Conservation (phyloP, 108 stramenopile species). For the Aurantiochytrium sp. region DNA sequence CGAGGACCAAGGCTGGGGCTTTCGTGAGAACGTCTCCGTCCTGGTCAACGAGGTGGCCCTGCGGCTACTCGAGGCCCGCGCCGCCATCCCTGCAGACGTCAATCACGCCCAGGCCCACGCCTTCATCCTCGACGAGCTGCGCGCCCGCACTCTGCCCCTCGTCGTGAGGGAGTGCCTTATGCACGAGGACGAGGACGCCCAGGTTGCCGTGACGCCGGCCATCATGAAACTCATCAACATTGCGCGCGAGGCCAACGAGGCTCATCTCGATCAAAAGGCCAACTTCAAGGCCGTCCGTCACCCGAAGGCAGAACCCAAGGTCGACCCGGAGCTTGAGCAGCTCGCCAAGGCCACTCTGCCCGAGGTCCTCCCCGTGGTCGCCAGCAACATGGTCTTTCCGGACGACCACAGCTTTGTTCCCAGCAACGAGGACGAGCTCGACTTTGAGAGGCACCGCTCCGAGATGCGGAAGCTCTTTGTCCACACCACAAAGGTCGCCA, state of each 20-base stretch:
- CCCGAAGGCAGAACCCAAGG: neutral
- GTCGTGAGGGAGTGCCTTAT: neutral
- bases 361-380: neutral
- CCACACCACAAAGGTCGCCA: neutral
- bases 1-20: conserved; percentile 10
- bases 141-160: neutral
- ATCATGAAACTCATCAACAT: neutral
- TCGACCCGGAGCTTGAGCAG: neutral
- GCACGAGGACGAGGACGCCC: neutral
- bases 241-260: neutral
- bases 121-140: neutral
- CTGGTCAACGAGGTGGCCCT: neutral
- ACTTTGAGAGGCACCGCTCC: neutral
- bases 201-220: neutral
- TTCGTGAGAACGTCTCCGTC: neutral
- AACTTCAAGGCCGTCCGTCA: neutral
- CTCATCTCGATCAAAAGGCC: neutral
- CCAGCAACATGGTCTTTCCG: conserved; percentile 12
- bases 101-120: neutral
- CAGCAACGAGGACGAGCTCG: neutral
- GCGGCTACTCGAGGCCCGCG: neutral
- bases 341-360: neutral
- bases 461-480: conserved; percentile 1
- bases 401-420: neutral
- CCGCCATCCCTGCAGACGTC: neutral